These are phyloP conservation scores for Erythrobasidium hasegawianum DNA, from an alignment of 1,284 basidiomycete genomes.

Conservation along the genomic window DNA sequence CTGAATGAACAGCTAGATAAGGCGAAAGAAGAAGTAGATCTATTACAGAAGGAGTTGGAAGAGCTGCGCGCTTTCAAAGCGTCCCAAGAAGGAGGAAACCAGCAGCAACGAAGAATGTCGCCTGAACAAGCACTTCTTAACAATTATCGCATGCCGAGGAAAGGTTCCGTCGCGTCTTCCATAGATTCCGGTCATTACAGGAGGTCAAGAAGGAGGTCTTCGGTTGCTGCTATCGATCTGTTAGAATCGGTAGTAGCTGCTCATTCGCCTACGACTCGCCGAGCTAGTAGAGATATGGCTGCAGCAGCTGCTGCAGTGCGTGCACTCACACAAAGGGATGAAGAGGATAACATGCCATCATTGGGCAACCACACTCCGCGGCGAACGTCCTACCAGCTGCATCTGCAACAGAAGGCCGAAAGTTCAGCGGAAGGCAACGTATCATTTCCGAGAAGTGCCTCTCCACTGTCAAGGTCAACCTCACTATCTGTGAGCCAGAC, in stretches of 20 bases:
- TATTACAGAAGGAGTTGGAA: constrained; percentile 28
- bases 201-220: constrained; percentile 22
- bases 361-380: not conserved
- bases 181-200: not conserved
- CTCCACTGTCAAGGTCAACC: too few relatives aligned
- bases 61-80: constrained; percentile 2
- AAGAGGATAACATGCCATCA: not conserved
- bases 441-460: too few relatives aligned
- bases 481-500: too few relatives aligned
- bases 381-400: too few relatives aligned
- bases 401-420: too few relatives aligned
- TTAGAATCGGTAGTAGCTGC: constrained; percentile 12
- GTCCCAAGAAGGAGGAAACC: not conserved
- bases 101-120: not conserved
- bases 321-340: constrained; percentile 9
- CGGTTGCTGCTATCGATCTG: constrained; percentile 18
- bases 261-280: constrained; percentile 2
- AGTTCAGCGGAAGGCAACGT: too few relatives aligned
- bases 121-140: not conserved
- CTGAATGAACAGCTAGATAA: constrained; percentile 37
- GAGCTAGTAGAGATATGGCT: constrained; percentile 24
- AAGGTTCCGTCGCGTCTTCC: not conserved
- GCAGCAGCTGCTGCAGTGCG: constrained; percentile 27
- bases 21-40: constrained; percentile 37
- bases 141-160: not conserved